Percentiles rank a stretch among this genome's conserved stretches.
These are phyloP conservation scores for Triticum monococcum DNA, from an alignment of 176 grass and related monocot genomes.

Conservation along the genomic window DNA sequence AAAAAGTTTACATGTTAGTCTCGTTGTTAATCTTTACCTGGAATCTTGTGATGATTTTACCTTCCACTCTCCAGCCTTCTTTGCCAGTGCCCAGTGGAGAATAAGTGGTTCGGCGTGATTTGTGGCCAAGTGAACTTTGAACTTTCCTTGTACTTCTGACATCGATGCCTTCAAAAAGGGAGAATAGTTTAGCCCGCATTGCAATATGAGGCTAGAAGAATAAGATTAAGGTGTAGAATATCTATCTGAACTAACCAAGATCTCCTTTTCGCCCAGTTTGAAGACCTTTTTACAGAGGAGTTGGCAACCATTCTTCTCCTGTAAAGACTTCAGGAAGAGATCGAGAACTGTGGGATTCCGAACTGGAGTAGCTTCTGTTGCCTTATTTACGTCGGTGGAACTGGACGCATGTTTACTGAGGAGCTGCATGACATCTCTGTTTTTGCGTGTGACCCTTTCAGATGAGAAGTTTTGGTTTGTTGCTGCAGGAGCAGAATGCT, in stretches of 20 bases:
- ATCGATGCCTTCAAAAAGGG: slow-evolving; percentile 56
- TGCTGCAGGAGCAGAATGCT: slow-evolving; percentile 50
- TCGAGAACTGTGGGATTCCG: slow-evolving; percentile 48
- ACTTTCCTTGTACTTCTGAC: slow-evolving; percentile 48
- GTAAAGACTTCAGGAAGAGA: slow-evolving; percentile 53
- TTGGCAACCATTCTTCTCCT: slow-evolving; percentile 34
- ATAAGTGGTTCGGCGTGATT: slow-evolving; percentile 54
- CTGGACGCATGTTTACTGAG: slow-evolving; percentile 55
- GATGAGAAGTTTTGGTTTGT: neutral
- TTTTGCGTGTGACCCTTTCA: slow-evolving; percentile 71
- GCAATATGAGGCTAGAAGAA: neutral
- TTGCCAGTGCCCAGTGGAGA: slow-evolving; percentile 80
- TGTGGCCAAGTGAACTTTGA: slow-evolving; percentile 74
- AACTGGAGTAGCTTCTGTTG: slow-evolving; percentile 25
- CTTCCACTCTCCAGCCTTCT: slow-evolving; percentile 73
- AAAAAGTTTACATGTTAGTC: slow-evolving; percentile 6
- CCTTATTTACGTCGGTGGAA: slow-evolving; percentile 19
- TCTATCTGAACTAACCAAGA: slow-evolving; percentile 60
- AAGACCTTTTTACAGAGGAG: slow-evolving; percentile 70
- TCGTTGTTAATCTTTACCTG: neutral
- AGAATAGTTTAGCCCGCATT: slow-evolving; percentile 13
- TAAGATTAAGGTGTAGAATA: slow-evolving; percentile 17
- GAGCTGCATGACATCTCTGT: slow-evolving; percentile 63
- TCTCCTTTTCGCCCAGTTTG: slow-evolving; percentile 64
- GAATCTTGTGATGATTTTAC: slow-evolving; percentile 28